Evolutionary conservation across 2,329 filamentous ascomycete genomes (phyloP), one percentile per base, ranked within the genome.

Genomic region (Aspergillus pseudonomiae): DNA sequence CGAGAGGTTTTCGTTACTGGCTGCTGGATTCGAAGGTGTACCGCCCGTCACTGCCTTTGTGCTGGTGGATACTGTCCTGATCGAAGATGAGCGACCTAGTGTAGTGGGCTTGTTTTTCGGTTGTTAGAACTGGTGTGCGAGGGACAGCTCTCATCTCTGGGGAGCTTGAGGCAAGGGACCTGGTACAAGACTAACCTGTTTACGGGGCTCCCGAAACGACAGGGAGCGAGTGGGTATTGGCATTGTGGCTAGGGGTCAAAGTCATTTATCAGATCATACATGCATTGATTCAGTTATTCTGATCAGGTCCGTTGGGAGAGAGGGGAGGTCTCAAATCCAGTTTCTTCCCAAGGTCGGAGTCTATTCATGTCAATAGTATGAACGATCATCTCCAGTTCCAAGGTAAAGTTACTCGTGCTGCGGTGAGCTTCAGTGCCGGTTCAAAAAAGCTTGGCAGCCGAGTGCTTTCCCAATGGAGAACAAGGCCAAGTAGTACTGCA

Each of bases 211-310:
- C 43, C 75, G 75, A 53, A 76, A 67, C 24, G 76, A 78, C 57
- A 68, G 62, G 16, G 76, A 77, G 28, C 77, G 76, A 36, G 76
- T 79, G 21, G 78, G 78, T 48, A 79, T 78, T 53, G 78, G 76
- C 78, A 80, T 79, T 57, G n/a, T 71, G 48, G 28, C 28, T n/a
- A 32, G 16, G 48, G 48, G 34, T 32, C 48, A 32, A 36, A 19
- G 28, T n/a, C 48, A 32, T 52, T 32, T 28, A 32, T 21, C 26
- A 52, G 28, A n/a, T 52, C 48, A 32, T 52, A 34, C 16, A 32
- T 32, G 6, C 48, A 34, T 52, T n/a, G 3, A 4, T 19, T 50
- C 45, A 30, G 46, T 28, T 32, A 21, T 28, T 26, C 12, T 14
- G 24, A 26, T 48, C 45, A 30, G 48, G 7, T 24, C 21, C 4